Percentiles rank a stretch among this genome's conserved stretches.
phyloP scores from a whole-genome alignment of 768 basidiomycete species.

The Collybia mongolica region DNA sequence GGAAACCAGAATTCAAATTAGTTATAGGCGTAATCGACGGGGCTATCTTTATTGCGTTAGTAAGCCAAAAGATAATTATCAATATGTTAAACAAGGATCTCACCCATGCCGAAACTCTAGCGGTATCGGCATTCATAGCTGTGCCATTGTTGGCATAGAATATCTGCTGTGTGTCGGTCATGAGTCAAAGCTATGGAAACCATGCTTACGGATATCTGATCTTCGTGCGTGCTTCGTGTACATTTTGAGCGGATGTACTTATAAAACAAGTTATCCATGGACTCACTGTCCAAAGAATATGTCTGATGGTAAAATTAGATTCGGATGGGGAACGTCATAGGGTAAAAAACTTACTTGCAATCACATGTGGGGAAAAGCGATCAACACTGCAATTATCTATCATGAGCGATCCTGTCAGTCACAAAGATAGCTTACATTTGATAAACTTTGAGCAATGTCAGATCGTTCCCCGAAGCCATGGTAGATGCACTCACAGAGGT shows the following conservation, averaged over 20 bases:
- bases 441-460: conserved; percentile 24
- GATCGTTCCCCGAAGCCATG: background rate
- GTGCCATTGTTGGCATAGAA: conserved; percentile 76
- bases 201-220: conserved; percentile 56
- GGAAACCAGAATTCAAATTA: conserved; percentile 75
- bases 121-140: conserved; percentile 51
- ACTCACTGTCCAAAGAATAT: conserved; percentile 73
- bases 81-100: background rate
- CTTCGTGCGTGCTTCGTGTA: conserved; percentile 55
- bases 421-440: conserved; percentile 33
- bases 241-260: background rate
- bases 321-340: background rate
- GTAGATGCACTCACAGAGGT: conserved; percentile 54
- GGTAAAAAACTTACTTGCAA: conserved; percentile 53
- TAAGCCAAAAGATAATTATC: background rate
- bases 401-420: background rate
- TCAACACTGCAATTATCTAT: conserved; percentile 48
- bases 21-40: conserved; percentile 71
- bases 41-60: conserved; percentile 42
- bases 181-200: background rate
- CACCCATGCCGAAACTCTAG: conserved; percentile 47
- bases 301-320: conserved; percentile 31
- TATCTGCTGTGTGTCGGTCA: conserved; percentile 38
- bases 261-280: background rate
- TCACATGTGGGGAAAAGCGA: conserved; percentile 77